Conservation (phyloP, 2,329 filamentous ascomycete species). For the Trichoderma endophyticum region DNA sequence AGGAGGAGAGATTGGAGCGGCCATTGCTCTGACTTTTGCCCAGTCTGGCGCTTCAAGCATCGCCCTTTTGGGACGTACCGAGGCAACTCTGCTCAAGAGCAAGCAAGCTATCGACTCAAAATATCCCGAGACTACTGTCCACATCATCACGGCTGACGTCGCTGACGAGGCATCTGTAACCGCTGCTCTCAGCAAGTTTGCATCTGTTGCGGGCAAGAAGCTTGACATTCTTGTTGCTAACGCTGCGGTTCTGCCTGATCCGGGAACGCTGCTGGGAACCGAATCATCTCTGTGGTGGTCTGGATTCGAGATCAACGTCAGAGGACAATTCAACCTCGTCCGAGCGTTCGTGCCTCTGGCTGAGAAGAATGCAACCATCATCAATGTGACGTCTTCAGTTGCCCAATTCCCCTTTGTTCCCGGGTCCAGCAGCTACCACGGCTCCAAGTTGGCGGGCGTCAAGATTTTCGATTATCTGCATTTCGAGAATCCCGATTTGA, state of each 20-base stretch:
- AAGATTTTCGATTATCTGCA: slow-evolving; percentile 40
- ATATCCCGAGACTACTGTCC: slow-evolving; percentile 47
- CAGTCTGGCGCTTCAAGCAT: slow-evolving; percentile 38
- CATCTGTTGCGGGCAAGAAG: slow-evolving; percentile 28
- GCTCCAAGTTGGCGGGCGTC: slow-evolving; percentile 40
- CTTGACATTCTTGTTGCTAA: slow-evolving; percentile 38
- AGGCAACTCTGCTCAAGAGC: slow-evolving; percentile 30
- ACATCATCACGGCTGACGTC: slow-evolving; percentile 33
- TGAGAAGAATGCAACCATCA: slow-evolving; percentile 26
- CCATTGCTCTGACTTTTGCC: slow-evolving; percentile 57
- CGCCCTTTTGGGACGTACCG: slow-evolving; percentile 40
- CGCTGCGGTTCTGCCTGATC: slow-evolving; percentile 27
- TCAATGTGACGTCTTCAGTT: slow-evolving; percentile 25
- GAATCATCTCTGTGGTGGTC: slow-evolving; percentile 28
- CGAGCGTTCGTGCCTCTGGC: slow-evolving; percentile 29
- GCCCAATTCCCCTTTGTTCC: slow-evolving; percentile 27
- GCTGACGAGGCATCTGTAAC: slow-evolving; percentile 25
- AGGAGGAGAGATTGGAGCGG: slow-evolving; percentile 60
- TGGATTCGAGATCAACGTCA: slow-evolving; percentile 30
- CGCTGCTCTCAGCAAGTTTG: slow-evolving; percentile 22
- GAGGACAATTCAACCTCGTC: slow-evolving; percentile 31
- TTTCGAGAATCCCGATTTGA: slow-evolving; percentile 38
- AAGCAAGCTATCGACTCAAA: slow-evolving; percentile 42
- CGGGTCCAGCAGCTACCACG: slow-evolving; percentile 38
- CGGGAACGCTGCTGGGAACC: slow-evolving; percentile 18